Evolutionary conservation across 768 basidiomycete species (phyloP), one percentile per base, ranked within the genome.

Genomic region (Nevesoporus exiguus): DNA sequence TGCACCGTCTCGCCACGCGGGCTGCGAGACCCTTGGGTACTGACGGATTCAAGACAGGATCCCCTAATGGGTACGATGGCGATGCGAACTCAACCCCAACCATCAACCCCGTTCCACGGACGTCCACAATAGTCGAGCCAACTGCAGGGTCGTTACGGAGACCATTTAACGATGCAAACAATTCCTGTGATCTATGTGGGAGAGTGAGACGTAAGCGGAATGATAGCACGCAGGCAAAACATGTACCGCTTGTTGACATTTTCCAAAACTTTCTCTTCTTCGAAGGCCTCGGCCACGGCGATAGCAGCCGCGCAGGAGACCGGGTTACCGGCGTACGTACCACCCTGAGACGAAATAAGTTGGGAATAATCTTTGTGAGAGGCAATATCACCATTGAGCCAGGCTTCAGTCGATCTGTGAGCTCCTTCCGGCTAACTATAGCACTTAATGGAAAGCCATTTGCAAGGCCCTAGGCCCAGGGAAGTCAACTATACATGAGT

Each of bases 391-490:
- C 90, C 85, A 93, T 86, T 9, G 83, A 82, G n/a, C 93, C 92
- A 7, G 90, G 83, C 60, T 74, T 77, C 49, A 94, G 76, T 61
- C 77, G 82, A 69, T 93, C 90, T 29, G 90, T 93, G 33, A 96
- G 66, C 49, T 90, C 88, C 71, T 82, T 90, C 49, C 85, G 74
- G 57, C 88, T 86, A 47, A 94, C 79, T 37, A 98, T 82, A 7
- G 84, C 93, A 54, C 90, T 93, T 51, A 98, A 75, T 3, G 96
- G 96, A 81, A 97, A 96, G 3, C 95, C 95, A 68, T 95, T 93
- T 36, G 90, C 91, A 7, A 94, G 72, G 10, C 91, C 91, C 84
- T 86, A 54, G 29, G 15, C 11, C 13, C 29, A 19, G 34, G 19
- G 7, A 51, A 17, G 47, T 69, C 42, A 59, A 49, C 37, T 15